phyloP scores from a whole-genome alignment of 2,329 filamentous ascomycete species.

The Ascosphaera apis region DNA sequence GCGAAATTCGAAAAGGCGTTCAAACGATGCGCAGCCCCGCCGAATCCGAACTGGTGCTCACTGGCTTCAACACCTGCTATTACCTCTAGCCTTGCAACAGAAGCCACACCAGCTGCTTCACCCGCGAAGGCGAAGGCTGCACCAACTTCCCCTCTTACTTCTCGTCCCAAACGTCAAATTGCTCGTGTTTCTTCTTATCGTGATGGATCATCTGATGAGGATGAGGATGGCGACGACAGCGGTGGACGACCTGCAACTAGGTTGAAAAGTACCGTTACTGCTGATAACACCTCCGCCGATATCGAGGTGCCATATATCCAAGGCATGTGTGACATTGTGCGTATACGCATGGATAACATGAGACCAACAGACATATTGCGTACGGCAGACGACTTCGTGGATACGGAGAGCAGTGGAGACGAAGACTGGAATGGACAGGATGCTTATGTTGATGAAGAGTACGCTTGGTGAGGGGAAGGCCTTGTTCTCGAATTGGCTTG shows the following conservation, averaged over 20 bases:
- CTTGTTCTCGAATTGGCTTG: neutral
- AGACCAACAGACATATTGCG: conserved; percentile 35
- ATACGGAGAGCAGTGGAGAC: conserved; percentile 35
- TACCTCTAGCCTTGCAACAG: neutral
- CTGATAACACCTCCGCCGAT: conserved; percentile 1
- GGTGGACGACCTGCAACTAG: too few relatives aligned
- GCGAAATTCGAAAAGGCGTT: conserved; percentile 36
- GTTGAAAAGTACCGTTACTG: neutral
- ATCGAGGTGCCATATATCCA: conserved; percentile 18
- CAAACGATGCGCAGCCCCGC: conserved; percentile 13
- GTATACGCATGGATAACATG: conserved; percentile 37
- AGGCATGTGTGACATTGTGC: conserved; percentile 34
- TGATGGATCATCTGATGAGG: conserved; percentile 1
- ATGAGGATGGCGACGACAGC: conserved; percentile 1
- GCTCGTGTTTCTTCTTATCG: conserved; percentile 12
- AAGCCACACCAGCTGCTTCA: neutral
- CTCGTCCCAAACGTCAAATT: conserved; percentile 17
- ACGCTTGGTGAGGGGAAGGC: conserved; percentile 11
- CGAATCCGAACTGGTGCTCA: conserved; percentile 11
- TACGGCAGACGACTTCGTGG: conserved; percentile 33
- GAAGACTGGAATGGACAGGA: conserved; percentile 37
- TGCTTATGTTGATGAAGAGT: conserved; percentile 11
- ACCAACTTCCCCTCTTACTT: conserved; percentile 5
- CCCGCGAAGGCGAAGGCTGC: neutral
- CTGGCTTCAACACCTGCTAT: neutral